phyloP scores from a whole-genome alignment of 192 early-diverging fungal species.

The Gigaspora rosea region DNA sequence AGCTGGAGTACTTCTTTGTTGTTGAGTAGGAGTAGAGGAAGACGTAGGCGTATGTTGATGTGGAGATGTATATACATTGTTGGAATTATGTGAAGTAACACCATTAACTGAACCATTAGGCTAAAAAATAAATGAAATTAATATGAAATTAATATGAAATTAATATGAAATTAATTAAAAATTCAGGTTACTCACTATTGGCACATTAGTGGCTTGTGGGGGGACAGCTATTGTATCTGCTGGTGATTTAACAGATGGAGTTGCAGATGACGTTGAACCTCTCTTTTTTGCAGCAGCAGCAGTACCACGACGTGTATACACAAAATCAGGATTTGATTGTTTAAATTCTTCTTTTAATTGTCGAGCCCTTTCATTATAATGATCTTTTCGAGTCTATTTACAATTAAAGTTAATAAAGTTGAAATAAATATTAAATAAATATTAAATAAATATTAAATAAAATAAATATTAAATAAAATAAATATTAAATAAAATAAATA shows the following conservation, averaged over 20 bases:
- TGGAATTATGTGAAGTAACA: background rate
- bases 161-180: too few relatives aligned
- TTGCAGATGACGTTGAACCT: background rate
- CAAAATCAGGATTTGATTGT: slow-evolving; percentile 53
- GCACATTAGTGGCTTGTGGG: background rate
- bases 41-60: background rate
- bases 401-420: too few relatives aligned
- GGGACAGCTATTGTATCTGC: slow-evolving; percentile 1
- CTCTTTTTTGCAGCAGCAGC: slow-evolving; percentile 39
- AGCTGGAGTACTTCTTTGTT: background rate
- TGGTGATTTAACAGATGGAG: background rate
- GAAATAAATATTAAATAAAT: background rate
- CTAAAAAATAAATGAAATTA: background rate
- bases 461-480: background rate
- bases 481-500: too few relatives aligned
- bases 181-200: background rate
- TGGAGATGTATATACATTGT: background rate
- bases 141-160: background rate
- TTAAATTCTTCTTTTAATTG: slow-evolving; percentile 65
- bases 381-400: slow-evolving; percentile 53
- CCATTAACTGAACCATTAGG: slow-evolving; percentile 5
- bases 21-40: background rate
- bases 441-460: background rate
- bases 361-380: slow-evolving; percentile 57
- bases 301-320: slow-evolving; percentile 52